Conservation (phyloP, 2,329 filamentous ascomycete species). For the Aulographum hederae region DNA sequence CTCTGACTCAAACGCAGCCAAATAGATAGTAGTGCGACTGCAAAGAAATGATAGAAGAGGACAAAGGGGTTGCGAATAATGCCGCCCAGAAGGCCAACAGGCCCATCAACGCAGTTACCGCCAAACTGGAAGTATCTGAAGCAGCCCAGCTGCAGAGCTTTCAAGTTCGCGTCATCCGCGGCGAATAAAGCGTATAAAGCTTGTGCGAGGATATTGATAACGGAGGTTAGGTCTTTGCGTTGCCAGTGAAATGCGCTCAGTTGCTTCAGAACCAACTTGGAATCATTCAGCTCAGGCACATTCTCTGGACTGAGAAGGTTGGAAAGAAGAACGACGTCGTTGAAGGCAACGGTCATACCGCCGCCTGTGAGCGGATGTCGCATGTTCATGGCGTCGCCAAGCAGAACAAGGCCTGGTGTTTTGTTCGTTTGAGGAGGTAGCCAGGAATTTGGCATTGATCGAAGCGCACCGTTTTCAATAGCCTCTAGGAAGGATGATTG, state of each 20-base stretch:
- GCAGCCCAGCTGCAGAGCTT: constrained; percentile 71
- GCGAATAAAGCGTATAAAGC: constrained; percentile 86
- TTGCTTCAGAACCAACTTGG: constrained; percentile 43
- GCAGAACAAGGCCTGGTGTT: constrained; percentile 54
- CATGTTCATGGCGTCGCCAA: constrained; percentile 98
- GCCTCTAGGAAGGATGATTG: constrained; percentile 59
- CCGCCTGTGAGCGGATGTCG: constrained; percentile 94
- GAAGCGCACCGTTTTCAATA: constrained; percentile 52
- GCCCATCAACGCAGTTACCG: constrained; percentile 55
- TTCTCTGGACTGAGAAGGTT: constrained; percentile 51
- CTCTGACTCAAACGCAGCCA: constrained; percentile 42
- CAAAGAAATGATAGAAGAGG: constrained; percentile 86
- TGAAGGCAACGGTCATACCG: constrained; percentile 95
- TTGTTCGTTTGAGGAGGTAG: constrained; percentile 62
- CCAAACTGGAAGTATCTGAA: constrained; percentile 77
- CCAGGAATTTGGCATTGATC: constrained; percentile 93
- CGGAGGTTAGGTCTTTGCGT: constrained; percentile 62
- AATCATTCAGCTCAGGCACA: constrained; percentile 53
- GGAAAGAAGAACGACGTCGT: constrained; percentile 67
- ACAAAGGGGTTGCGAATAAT: constrained; percentile 60
- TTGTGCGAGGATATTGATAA: constrained; percentile 96
- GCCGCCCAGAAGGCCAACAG: constrained; percentile 64
- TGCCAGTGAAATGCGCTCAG: constrained; percentile 71
- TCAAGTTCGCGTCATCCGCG: constrained; percentile 58
- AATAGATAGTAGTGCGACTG: constrained; percentile 74